Evolutionary conservation across 208 protist genomes (phyloP).

Genomic region (Phytomonas sp.): DNA sequence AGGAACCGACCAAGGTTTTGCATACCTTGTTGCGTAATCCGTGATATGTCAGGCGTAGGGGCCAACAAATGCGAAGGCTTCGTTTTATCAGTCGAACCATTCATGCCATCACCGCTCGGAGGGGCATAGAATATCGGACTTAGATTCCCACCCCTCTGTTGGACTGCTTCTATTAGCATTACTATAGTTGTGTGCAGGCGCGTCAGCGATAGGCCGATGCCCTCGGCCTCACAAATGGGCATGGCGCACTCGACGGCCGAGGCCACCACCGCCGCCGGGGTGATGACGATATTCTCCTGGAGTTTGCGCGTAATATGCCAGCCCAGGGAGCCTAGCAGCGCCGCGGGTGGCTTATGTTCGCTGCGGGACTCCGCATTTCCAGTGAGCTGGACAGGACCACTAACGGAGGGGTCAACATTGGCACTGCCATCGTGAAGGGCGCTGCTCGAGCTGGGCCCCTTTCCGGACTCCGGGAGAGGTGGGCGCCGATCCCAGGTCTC

Average conservation of each 20-base stretch:
- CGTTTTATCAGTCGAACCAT: neutral
- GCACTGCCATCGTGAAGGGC: constrained; percentile 30
- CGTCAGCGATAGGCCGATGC: neutral
- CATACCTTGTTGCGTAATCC: neutral
- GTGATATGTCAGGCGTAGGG: neutral
- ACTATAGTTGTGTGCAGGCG: neutral
- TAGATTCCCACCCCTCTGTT: neutral
- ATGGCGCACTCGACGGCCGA: constrained; percentile 37
- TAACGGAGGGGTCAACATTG: constrained; percentile 29
- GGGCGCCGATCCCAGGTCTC: neutral
- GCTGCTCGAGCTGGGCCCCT: constrained; percentile 11
- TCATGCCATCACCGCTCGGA: neutral
- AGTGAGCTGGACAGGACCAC: neutral
- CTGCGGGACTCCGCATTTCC: neutral
- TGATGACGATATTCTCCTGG: constrained; percentile 69
- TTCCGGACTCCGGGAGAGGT: neutral
- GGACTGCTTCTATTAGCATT: neutral
- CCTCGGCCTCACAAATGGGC: neutral
- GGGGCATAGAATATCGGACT: neutral
- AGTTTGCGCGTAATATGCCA: constrained; percentile 8
- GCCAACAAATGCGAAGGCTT: neutral
- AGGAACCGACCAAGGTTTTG: neutral
- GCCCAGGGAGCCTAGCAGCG: neutral
- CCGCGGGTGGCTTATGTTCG: neutral
- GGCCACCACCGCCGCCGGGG: constrained; percentile 64